A percentile compares a stretch with the other conserved stretches of the same genome.
Conservation (phyloP, 2,329 filamentous ascomycete species). For the Pseudogymnoascus sp. region DNA sequence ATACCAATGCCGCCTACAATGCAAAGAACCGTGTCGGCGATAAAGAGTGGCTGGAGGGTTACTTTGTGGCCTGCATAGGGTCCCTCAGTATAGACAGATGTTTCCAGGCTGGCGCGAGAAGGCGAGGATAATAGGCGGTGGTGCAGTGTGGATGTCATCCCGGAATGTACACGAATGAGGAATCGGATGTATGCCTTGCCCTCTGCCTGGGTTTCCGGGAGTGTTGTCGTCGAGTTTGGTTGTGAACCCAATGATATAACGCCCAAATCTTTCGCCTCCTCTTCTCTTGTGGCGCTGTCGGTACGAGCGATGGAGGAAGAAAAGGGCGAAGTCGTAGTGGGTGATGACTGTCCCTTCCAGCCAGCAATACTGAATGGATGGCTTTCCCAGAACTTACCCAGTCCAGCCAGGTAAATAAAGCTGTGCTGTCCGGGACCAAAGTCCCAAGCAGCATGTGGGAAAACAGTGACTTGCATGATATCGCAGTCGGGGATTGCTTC, state of each 20-base stretch:
- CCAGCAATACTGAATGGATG: slow-evolving; percentile 45
- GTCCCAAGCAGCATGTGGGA: slow-evolving; percentile 35
- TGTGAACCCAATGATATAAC: neutral
- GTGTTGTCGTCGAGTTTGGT: neutral
- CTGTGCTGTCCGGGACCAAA: slow-evolving; percentile 32
- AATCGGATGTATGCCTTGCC: neutral
- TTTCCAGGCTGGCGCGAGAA: neutral
- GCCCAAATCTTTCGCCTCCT: neutral
- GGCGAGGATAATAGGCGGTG: neutral
- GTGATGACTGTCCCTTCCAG: neutral
- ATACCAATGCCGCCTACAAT: neutral
- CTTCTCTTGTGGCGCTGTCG: too few relatives aligned
- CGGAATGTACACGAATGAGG: neutral
- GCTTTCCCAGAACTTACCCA: slow-evolving; percentile 46
- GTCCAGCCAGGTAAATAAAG: slow-evolving; percentile 46
- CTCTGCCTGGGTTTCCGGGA: neutral
- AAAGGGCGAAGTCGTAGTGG: neutral
- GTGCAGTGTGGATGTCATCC: neutral
- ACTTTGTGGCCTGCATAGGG: neutral
- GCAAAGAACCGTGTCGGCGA: neutral
- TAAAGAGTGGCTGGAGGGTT: neutral
- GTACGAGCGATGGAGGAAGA: neutral
- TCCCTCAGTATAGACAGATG: neutral
- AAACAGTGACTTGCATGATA: slow-evolving; percentile 36
- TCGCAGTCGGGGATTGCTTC: slow-evolving; percentile 34